Base-by-base conservation (phyloP, 345 rosid species). In the Schrenkiella parvula region DNA sequence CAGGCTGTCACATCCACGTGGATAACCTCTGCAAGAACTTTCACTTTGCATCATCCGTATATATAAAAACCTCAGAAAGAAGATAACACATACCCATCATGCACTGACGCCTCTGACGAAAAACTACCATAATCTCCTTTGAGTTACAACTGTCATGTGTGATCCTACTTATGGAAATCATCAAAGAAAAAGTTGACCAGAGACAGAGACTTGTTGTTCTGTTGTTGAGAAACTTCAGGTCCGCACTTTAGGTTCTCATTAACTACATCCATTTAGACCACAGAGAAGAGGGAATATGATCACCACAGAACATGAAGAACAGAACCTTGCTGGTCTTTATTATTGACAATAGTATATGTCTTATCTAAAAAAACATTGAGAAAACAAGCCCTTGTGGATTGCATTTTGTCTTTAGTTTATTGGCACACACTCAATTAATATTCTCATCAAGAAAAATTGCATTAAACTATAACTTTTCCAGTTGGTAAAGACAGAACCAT, bases 331-430 rank as follows among this genome's bases (percentile, higher is more conserved):
- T 62, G 11, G 68, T 38, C 25, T 21, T 62, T 18, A n/a, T 28
- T 51, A 18, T 50, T 29, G 76, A 42, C 37, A 41, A 32, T 15
- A 63, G 53, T 35, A 41, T 37, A 56, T 64, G 64, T 48, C 58
- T 25, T 11, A 57, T 46, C 57, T 21, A 11, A 6, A 56, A 43
- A 47, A 37, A 66, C 61, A 38, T 48, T 58, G 44, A 67, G 62
- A 47, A 67, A 67, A 59, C 73, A 74, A 5, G 2, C 61, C 68
- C 63, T 59, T 66, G 78, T 66, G 55, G 31, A 22, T 67, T 47
- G 35, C 60, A 43, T 19, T 22, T 73, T 37, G 25, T 46, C 25
- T 21, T 5, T 47, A 66, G 41, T 26, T 31, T 56, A n/a, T n/a
- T 19, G 62, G 48, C 73, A 21, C 17, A 74, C 39, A 11, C 22